Base-by-base conservation (phyloP, 768 basidiomycete species). In the Phylloporus sp. region DNA sequence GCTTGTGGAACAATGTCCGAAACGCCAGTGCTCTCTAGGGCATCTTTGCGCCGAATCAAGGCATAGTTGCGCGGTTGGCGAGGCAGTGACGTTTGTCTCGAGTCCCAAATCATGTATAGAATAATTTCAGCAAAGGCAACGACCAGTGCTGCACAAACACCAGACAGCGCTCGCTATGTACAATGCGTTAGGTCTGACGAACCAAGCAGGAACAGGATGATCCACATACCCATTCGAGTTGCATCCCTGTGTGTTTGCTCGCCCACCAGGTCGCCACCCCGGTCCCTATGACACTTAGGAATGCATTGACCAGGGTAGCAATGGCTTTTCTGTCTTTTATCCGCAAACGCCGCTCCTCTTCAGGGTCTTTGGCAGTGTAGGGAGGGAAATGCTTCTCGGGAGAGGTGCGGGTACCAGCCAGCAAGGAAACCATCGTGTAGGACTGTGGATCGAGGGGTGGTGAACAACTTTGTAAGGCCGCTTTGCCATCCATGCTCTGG, bases 341-440 rank as follows among this genome's bases (percentile, higher is more conserved):
- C 47, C 68, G 77, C 31, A 74, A 69, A 38, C 71, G 73, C 40
- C 73, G 75, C 13, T 79, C 62, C 50, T 78, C 72, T 55, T 80
- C 76, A 27, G 76, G 77, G 51, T 76, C 76, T 51, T 66, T 70
- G 20, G 73, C 76, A 5, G 61, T 52, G 58, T 82, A 80, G 9
- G 70, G 57, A 28, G 82, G 82, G 53, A 89, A 87, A 31, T 76
- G 81, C 48, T 85, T 80, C 52, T 87, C 82, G 20, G 90, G 90
- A 6, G 88, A 88, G n/a, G 89, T 85, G 39, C 76, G 80, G 6
- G 84, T 77, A 32, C 90, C 90, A 15, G 91, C 88, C 6, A 93
- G 80, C 31, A 93, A 73, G 18, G 88, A 72, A 34, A 90, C 71
- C 82, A 89, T 90, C 6, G 76, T 71, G 64, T 88, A 91, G 13